A percentile compares a stretch with the other conserved stretches of the same genome.
Evolutionary conservation across 768 basidiomycete genomes (phyloP).

Genomic region (Trichaptum fuscoviolaceum): DNA sequence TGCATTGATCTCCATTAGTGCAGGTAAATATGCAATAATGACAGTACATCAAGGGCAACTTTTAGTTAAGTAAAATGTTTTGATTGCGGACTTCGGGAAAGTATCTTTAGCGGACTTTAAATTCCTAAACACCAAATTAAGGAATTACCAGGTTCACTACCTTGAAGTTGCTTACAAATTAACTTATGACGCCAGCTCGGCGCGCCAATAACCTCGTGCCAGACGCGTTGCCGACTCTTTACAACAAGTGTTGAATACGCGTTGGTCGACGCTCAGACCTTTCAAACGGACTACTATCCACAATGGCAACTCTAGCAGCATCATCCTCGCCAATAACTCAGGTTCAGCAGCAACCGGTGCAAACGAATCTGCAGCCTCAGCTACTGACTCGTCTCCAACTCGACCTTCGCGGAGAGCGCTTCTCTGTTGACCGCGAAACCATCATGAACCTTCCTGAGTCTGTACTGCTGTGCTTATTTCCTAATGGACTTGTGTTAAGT

Average conservation of each 20-base stretch:
- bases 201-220: background rate
- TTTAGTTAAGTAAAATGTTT: too few species aligned
- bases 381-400: conserved; percentile 84
- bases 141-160: too few species aligned
- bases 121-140: too few species aligned
- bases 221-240: background rate
- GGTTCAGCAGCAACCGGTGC: conserved; percentile 54
- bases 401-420: conserved; percentile 86
- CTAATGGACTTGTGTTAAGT: conserved; percentile 92
- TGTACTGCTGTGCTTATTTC: conserved; percentile 92
- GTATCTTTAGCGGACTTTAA: too few species aligned
- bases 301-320: conserved; percentile 32
- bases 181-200: too few species aligned
- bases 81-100: too few species aligned
- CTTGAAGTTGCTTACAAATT: too few species aligned
- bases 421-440: conserved; percentile 94
- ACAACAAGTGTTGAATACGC: background rate
- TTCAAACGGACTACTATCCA: conserved; percentile 18
- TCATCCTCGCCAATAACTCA: conserved; percentile 56
- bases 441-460: conserved; percentile 99
- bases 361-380: conserved; percentile 76
- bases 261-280: background rate
- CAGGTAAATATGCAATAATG: too few species aligned
- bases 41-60: too few species aligned
- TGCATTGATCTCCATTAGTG: too few species aligned